phyloP scores from a whole-genome alignment of 768 basidiomycete species.

The Scleroderma bovista region DNA sequence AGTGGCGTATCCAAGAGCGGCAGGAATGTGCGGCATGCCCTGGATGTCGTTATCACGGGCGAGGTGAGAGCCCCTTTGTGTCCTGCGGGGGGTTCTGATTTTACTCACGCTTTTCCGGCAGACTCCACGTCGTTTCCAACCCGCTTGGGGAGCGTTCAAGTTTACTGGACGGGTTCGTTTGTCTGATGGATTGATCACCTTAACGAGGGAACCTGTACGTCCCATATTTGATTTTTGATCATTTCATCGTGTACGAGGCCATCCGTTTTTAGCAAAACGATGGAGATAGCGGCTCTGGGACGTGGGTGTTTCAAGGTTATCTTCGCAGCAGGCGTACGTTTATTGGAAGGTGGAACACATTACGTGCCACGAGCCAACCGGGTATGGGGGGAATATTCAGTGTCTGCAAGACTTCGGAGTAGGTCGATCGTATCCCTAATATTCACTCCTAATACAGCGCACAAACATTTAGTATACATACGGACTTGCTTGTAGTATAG shows the following conservation, averaged over 20 bases:
- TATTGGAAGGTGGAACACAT: conserved; percentile 50
- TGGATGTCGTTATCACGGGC: conserved; percentile 33
- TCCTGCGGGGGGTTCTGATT: conserved; percentile 11
- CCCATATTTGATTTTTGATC: neutral
- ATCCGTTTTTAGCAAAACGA: conserved; percentile 34
- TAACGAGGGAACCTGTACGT: conserved; percentile 59
- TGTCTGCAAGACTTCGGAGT: conserved; percentile 37
- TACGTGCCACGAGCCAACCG: conserved; percentile 25
- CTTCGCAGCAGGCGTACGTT: conserved; percentile 43
- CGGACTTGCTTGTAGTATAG: neutral
- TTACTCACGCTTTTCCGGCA: conserved; percentile 26
- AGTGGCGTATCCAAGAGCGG: conserved; percentile 21
- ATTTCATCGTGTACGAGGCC: conserved; percentile 3
- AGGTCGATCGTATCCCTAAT: conserved; percentile 6
- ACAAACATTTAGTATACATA: too few species aligned
- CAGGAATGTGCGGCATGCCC: conserved; percentile 25
- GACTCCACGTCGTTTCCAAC: conserved; percentile 50
- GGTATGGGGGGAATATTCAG: conserved; percentile 53
- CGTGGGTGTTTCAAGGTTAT: conserved; percentile 56
- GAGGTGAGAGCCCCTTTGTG: conserved; percentile 23
- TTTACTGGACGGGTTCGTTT: conserved; percentile 52
- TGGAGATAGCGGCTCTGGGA: conserved; percentile 36
- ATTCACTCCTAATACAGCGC: too few species aligned
- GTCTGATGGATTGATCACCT: conserved; percentile 52
- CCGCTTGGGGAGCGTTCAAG: conserved; percentile 62